Evolutionary conservation across 345 rosid species (phyloP).

Genomic region (Diplotaxis tenuifolia): DNA sequence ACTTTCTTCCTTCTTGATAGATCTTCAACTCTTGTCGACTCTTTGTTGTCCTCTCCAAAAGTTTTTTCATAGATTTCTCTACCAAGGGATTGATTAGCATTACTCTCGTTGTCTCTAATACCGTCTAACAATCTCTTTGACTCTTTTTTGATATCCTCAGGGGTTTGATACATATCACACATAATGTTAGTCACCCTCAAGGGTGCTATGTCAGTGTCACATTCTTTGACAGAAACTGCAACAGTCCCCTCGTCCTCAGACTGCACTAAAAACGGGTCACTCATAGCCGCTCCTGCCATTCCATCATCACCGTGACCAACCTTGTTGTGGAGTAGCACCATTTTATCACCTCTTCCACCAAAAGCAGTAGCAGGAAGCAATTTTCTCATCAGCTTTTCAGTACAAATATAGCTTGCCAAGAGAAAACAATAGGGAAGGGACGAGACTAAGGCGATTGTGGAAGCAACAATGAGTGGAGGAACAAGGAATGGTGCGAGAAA

Average conservation of each 20-base stretch:
- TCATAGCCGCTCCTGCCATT: background rate
- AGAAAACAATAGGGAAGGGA: slow-evolving; percentile 62
- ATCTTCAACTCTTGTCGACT: background rate
- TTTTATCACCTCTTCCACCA: slow-evolving; percentile 24
- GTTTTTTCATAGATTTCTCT: background rate
- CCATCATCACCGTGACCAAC: slow-evolving; percentile 6
- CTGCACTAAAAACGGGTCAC: slow-evolving; percentile 14
- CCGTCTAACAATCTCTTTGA: slow-evolving; percentile 47
- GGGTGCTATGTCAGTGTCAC: background rate
- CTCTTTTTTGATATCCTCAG: slow-evolving; percentile 41
- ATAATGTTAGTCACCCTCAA: slow-evolving; percentile 21
- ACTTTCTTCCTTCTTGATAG: slow-evolving; percentile 16
- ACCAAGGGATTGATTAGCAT: slow-evolving; percentile 7
- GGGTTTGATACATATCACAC: slow-evolving; percentile 22
- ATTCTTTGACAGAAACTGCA: background rate
- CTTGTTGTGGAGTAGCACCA: too few relatives aligned
- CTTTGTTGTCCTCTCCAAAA: slow-evolving; percentile 2
- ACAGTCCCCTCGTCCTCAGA: slow-evolving; percentile 5
- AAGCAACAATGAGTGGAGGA: slow-evolving; percentile 63
- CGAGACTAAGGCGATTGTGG: slow-evolving; percentile 52
- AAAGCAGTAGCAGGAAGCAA: slow-evolving; percentile 50
- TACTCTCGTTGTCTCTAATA: slow-evolving; percentile 43
- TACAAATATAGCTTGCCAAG: slow-evolving; percentile 67
- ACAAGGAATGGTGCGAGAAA: slow-evolving; percentile 58
- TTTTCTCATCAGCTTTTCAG: slow-evolving; percentile 64